These are phyloP conservation scores for Debaryomycetaceae sp. DNA, from an alignment of 1,139 yeast genomes.

Conservation along the genomic window DNA sequence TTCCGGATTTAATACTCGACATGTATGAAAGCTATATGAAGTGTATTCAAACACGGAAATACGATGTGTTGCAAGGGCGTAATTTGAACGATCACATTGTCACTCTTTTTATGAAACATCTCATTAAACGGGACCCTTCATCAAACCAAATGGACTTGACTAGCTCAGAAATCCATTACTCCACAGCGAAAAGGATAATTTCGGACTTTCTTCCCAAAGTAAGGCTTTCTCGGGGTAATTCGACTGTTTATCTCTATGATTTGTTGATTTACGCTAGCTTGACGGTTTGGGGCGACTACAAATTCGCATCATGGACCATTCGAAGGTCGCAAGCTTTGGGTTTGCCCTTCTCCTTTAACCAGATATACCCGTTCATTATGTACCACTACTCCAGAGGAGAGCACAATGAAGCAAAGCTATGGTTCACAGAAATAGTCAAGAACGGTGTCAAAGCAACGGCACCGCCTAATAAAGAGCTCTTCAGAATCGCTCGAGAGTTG, in stretches of 20 bases:
- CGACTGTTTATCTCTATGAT: constrained; percentile 26
- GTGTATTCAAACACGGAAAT: constrained; percentile 3
- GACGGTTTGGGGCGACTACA: constrained; percentile 28
- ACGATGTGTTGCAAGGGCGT: constrained; percentile 4
- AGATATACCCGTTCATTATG: constrained; percentile 38
- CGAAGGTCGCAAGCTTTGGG: constrained; percentile 21
- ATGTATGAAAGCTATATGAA: constrained; percentile 20
- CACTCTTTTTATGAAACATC: constrained; percentile 24
- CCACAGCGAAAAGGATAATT: constrained; percentile 27
- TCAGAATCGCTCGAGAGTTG: constrained; percentile 32
- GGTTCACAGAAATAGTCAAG: constrained; percentile 37
- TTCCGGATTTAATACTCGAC: constrained; percentile 15
- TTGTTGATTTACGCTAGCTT: constrained; percentile 29
- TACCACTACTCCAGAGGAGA: constrained; percentile 34
- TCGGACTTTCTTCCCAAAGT: constrained; percentile 18
- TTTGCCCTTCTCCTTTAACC: constrained; percentile 38
- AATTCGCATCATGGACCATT: constrained; percentile 32
- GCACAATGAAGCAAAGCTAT: constrained; percentile 26
- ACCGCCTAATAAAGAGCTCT: constrained; percentile 26
- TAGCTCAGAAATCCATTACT: constrained; percentile 18
- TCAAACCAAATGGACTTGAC: constrained; percentile 17
- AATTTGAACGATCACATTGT: constrained; percentile 25
- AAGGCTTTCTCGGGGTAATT: constrained; percentile 9
- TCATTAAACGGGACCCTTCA: constrained; percentile 22
- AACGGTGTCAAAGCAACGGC: constrained; percentile 30